phyloP scores from a whole-genome alignment of 176 grass and related monocot species.

The Hordeum vulgare region DNA sequence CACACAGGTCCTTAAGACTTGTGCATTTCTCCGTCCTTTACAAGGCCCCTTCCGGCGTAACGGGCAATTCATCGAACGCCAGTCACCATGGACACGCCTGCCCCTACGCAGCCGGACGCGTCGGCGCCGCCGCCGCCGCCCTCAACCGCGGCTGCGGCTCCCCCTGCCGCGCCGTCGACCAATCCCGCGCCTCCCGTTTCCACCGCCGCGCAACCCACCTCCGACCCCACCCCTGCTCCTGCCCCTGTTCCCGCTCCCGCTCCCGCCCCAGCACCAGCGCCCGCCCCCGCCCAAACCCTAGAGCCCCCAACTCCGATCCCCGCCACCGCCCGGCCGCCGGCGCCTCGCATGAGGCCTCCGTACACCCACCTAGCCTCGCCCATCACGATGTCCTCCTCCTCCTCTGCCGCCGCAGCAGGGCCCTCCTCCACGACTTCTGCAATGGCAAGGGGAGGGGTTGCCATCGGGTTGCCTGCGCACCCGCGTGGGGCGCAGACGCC shows the following conservation, averaged over 20 bases:
- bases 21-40: not conserved
- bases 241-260: not conserved
- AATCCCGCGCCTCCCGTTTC: not conserved
- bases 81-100: constrained; percentile 23
- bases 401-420: constrained; percentile 26
- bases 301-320: not conserved
- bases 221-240: constrained; percentile 3
- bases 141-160: not conserved
- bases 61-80: constrained; percentile 25
- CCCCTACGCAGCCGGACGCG: constrained; percentile 17
- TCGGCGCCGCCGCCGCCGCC: constrained; percentile 16
- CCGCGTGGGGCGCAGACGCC: constrained; percentile 41
- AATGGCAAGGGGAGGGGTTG: constrained; percentile 32
- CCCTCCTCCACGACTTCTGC: constrained; percentile 12
- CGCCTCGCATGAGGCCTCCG: constrained; percentile 39
- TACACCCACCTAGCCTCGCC: constrained; percentile 36
- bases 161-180: not conserved
- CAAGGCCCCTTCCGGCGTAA: not conserved
- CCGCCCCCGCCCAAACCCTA: constrained; percentile 32
- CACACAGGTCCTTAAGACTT: not conserved
- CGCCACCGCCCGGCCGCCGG: constrained; percentile 4
- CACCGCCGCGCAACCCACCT: not conserved
- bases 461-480: constrained; percentile 39
- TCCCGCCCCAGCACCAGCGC: not conserved
- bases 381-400: constrained; percentile 34